Percentiles rank a stretch among this genome's conserved stretches.
phyloP scores from a whole-genome alignment of 2,329 filamentous ascomycete species.

The Trichoderma koningiopsis region DNA sequence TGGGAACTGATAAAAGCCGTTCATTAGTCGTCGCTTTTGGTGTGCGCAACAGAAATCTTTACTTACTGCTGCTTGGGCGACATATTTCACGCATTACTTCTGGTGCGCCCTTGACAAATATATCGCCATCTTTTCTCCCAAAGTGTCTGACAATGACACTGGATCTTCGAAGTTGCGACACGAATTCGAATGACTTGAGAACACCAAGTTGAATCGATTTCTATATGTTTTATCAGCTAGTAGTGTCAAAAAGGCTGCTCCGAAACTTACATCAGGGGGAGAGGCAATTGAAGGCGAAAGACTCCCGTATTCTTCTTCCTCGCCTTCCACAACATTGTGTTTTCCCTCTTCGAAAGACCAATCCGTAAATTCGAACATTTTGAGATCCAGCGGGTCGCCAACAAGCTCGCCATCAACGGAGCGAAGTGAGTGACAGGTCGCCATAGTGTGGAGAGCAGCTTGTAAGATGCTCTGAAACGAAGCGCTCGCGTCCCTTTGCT shows the following conservation, averaged over 20 bases:
- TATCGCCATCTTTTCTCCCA: conserved; percentile 77
- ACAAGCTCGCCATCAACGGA: conserved; percentile 85
- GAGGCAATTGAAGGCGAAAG: conserved; percentile 87
- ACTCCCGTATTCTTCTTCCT: conserved; percentile 73
- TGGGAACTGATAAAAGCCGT: conserved; percentile 59
- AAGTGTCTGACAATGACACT: conserved; percentile 92
- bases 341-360: conserved; percentile 92
- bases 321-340: conserved; percentile 62
- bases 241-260: neutral
- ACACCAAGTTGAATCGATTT: conserved; percentile 82
- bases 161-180: conserved; percentile 86
- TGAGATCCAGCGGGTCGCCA: conserved; percentile 91
- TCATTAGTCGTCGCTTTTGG: neutral
- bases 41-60: neutral
- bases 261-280: conserved; percentile 60
- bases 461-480: conserved; percentile 42
- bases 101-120: conserved; percentile 95
- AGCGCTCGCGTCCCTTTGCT: conserved; percentile 45
- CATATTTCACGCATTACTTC: conserved; percentile 97
- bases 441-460: conserved; percentile 89
- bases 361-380: conserved; percentile 96
- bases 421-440: conserved; percentile 90
- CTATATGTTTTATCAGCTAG: conserved; percentile 31
- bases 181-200: conserved; percentile 89
- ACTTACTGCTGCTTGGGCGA: conserved; percentile 73